Conservation (phyloP, 345 rosid species). For the Salix udensis region DNA sequence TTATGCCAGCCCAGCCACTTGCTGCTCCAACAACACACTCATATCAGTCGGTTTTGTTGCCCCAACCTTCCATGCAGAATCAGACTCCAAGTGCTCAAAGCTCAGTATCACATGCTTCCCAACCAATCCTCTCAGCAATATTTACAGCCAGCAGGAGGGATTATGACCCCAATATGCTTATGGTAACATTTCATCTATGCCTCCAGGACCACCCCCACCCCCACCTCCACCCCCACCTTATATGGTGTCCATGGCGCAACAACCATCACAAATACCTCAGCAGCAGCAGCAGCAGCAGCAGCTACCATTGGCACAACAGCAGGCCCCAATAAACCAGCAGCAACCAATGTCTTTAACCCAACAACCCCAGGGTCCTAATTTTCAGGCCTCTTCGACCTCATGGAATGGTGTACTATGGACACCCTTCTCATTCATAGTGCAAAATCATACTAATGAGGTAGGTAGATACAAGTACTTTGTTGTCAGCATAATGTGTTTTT, state of each 20-base stretch:
- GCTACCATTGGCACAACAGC: slow-evolving; percentile 26
- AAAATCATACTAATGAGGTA: not conserved
- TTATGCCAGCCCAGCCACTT: slow-evolving; percentile 40
- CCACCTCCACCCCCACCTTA: slow-evolving; percentile 22
- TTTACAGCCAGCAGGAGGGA: slow-evolving; percentile 50
- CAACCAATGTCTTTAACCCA: slow-evolving; percentile 27
- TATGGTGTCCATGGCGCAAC: slow-evolving; percentile 42
- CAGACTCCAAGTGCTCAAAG: slow-evolving; percentile 49
- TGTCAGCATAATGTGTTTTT: not conserved
- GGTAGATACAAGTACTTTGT: slow-evolving; percentile 14
- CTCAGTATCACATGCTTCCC: slow-evolving; percentile 59
- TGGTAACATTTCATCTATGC: slow-evolving; percentile 55
- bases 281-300: slow-evolving; percentile 25
- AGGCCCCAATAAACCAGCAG: slow-evolving; percentile 25
- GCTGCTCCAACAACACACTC: slow-evolving; percentile 35
- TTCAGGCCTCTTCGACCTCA: slow-evolving; percentile 71
- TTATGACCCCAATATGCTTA: slow-evolving; percentile 50
- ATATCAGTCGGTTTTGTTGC: slow-evolving; percentile 38
- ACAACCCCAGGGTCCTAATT: slow-evolving; percentile 44
- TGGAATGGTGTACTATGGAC: slow-evolving; percentile 59
- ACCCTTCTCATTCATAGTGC: slow-evolving; percentile 56
- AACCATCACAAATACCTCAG: slow-evolving; percentile 38
- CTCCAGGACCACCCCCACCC: slow-evolving; percentile 52
- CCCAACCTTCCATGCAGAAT: slow-evolving; percentile 39
- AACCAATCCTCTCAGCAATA: slow-evolving; percentile 54